Conservation (phyloP, 805 yeast genomes). For the Yamadazyma ubonensis region DNA sequence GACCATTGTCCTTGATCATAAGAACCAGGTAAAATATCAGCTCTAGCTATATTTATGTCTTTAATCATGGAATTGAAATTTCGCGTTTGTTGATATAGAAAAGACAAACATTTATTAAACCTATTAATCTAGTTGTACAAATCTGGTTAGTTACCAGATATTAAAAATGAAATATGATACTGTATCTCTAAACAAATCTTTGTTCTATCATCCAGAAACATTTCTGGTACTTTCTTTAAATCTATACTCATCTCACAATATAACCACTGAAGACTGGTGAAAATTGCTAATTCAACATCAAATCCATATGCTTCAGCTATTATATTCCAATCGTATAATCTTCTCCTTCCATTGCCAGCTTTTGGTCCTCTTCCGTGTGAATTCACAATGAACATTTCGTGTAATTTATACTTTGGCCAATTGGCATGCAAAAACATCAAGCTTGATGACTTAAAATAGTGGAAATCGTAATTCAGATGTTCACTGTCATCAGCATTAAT, state of each 20-base stretch:
- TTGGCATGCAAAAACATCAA: conserved; percentile 38
- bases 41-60: conserved; percentile 12
- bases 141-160: not conserved
- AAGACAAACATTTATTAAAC: not conserved
- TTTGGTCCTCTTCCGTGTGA: conserved; percentile 29
- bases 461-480: conserved; percentile 28
- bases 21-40: conserved; percentile 7
- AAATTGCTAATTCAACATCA: conserved; percentile 30
- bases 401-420: conserved; percentile 33
- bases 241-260: conserved; percentile 25
- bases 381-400: conserved; percentile 26
- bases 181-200: conserved; percentile 25
- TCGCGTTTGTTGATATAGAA: no score
- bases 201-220: conserved; percentile 20
- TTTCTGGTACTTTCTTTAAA: conserved; percentile 22
- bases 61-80: conserved; percentile 12
- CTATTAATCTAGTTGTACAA: no score
- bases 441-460: conserved; percentile 25
- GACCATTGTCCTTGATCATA: conserved; percentile 35
- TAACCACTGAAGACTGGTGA: conserved; percentile 28
- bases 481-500: conserved; percentile 19
- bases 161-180: conserved; percentile 25
- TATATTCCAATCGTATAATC: conserved; percentile 28
- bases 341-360: conserved; percentile 21
- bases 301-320: conserved; percentile 22